Percentiles rank a stretch among this genome's conserved stretches.
These are phyloP conservation scores for Heterobasidion parviporum DNA, from an alignment of 1,284 basidiomycete genomes.

Conservation along the genomic window DNA sequence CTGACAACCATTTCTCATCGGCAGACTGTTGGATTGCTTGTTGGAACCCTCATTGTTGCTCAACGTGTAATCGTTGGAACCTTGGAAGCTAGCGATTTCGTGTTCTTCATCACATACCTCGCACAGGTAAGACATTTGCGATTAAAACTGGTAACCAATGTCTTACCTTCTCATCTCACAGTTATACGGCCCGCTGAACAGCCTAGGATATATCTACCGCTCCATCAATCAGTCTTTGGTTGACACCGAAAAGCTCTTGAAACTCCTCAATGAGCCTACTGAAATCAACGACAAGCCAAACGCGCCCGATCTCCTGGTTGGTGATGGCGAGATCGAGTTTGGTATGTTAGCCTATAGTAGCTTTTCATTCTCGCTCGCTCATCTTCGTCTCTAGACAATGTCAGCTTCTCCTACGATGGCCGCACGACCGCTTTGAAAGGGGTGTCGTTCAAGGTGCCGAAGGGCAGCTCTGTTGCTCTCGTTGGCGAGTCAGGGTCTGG, in stretches of 20 bases:
- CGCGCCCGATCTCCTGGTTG: slow-evolving; percentile 67
- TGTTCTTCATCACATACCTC: slow-evolving; percentile 76
- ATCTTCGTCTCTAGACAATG: not conserved
- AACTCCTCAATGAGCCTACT: slow-evolving; percentile 67
- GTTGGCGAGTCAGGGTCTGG: slow-evolving; percentile 78
- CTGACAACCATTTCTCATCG: slow-evolving; percentile 1
- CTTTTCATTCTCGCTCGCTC: not conserved
- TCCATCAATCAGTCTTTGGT: slow-evolving; percentile 69
- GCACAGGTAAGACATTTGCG: slow-evolving; percentile 45
- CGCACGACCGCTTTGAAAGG: slow-evolving; percentile 64
- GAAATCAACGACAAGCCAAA: slow-evolving; percentile 78
- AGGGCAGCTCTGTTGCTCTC: slow-evolving; percentile 73
- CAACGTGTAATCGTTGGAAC: slow-evolving; percentile 47
- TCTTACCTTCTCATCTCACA: slow-evolving; percentile 19
- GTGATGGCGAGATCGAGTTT: slow-evolving; percentile 78
- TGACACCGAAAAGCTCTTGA: slow-evolving; percentile 73
- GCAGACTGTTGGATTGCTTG: slow-evolving; percentile 65
- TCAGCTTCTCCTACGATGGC: slow-evolving; percentile 41
- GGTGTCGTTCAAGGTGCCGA: slow-evolving; percentile 80
- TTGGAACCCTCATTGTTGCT: slow-evolving; percentile 74
- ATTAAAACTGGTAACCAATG: not conserved
- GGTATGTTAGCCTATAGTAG: slow-evolving; percentile 32
- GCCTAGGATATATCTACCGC: slow-evolving; percentile 67
- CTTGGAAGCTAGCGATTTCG: slow-evolving; percentile 50
- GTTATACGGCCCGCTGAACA: slow-evolving; percentile 69